Evolutionary conservation across 352 stramenopile species (phyloP), one percentile per base, ranked within the genome.

Genomic region (Globisporangium acanthophoron): DNA sequence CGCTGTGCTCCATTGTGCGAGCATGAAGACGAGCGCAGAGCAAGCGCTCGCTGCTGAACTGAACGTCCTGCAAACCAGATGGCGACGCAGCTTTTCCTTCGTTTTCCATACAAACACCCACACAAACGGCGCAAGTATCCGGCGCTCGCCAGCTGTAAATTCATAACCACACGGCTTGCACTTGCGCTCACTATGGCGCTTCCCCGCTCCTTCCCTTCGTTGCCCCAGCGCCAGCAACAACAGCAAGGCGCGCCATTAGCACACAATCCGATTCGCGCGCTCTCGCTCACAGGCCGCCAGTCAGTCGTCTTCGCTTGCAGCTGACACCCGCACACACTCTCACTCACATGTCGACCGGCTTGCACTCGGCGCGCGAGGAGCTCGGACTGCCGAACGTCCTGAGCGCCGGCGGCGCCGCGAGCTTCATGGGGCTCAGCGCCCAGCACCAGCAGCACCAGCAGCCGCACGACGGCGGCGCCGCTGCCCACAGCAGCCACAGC

Each of bases 281-380:
- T 39, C 16, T 39, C 16, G 33, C 27, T 29, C 48, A 53, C 27
- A 24, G 43, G 43, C 44, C 3, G 24, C 40, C 41, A 27, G 21
- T 43, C 24, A n/a, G 12, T 29, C 39, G 16, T 29, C 21, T 6
- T 27, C 20, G 2, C 43, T 29, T 9, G 11, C 37, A 37, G 33
- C 33, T 37, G 33, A 37, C 47, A 66, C 49, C 27, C 13, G 44
- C 43, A 46, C 46, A 54, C 35, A 15, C 54, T 47, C 13, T 15
- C 40, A 16, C 20, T 3, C 7, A n/a, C 48, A 88, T 87, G 76
- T 88, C 80, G 40, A 66, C 65, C 27, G 80, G 78, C 35, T 73
- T 90, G 54, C 80, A 90, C 71, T 83, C 82, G 29, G 78, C 80
- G 20, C 78, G 80, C 53, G 78, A 87, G 64, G 79, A 88, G 58